Percentiles rank a stretch among this genome's conserved stretches.
phyloP scores from a whole-genome alignment of 2,329 filamentous ascomycete species.

The Paramyrothecium sp. region DNA sequence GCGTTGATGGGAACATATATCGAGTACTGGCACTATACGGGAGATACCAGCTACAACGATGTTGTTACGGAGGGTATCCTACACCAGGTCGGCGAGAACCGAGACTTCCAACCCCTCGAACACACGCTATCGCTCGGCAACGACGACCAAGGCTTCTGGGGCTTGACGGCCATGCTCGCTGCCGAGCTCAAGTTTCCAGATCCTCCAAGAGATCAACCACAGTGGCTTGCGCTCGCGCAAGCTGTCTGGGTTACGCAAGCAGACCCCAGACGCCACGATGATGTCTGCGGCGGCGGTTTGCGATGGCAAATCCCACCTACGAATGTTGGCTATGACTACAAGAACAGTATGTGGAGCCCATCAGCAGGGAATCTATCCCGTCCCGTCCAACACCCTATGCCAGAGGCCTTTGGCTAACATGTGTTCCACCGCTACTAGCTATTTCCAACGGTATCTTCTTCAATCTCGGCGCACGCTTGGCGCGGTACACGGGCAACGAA shows the following conservation, averaged over 20 bases:
- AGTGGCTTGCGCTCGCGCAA: constrained; percentile 66
- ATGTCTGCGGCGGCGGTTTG: constrained; percentile 66
- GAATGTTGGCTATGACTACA: constrained; percentile 77
- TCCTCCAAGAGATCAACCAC: constrained; percentile 49
- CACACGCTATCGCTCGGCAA: constrained; percentile 61
- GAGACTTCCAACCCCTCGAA: constrained; percentile 61
- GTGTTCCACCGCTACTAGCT: constrained; percentile 26
- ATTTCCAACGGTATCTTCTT: constrained; percentile 65
- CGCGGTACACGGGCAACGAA: constrained; percentile 65
- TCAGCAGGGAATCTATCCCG: too few relatives aligned
- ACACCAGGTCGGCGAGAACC: constrained; percentile 54
- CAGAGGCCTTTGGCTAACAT: constrained; percentile 1
- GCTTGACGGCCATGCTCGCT: constrained; percentile 64
- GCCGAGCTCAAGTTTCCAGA: constrained; percentile 64
- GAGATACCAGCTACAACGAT: constrained; percentile 61
- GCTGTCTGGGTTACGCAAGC: constrained; percentile 67
- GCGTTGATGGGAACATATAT: constrained; percentile 67
- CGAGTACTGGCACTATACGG: constrained; percentile 69
- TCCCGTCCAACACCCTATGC: rapidly evolving
- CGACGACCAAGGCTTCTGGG: constrained; percentile 73
- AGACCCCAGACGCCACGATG: constrained; percentile 59
- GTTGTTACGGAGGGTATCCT: constrained; percentile 55
- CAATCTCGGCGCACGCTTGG: constrained; percentile 66
- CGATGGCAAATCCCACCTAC: constrained; percentile 76
- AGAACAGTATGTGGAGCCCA: constrained; percentile 48